Percentiles rank a stretch among this genome's conserved stretches.
Conservation (phyloP, 441 rosid genomes). For the Syzygium syzygioides region DNA sequence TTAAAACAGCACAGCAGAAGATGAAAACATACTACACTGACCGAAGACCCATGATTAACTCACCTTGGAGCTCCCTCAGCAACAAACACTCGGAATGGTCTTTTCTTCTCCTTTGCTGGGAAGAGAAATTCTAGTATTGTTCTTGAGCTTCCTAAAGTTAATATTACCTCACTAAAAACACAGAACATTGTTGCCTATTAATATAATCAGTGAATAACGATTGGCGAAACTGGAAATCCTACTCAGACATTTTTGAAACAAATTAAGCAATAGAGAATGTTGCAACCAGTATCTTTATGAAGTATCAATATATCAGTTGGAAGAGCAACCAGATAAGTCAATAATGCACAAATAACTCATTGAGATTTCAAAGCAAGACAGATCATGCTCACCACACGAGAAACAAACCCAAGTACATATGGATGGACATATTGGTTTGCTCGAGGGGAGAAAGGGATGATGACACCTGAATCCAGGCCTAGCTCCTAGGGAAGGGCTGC, state of each 20-base stretch:
- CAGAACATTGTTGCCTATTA: slow-evolving; percentile 8
- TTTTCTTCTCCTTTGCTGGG: slow-evolving; percentile 95
- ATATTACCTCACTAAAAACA: slow-evolving; percentile 84
- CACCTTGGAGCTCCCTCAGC: too few species aligned
- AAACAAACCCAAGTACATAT: neutral
- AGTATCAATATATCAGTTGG: neutral
- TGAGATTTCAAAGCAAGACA: neutral
- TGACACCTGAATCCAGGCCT: neutral
- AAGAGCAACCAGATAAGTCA: neutral
- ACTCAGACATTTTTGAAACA: neutral
- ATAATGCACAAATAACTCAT: neutral
- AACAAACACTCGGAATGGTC: slow-evolving; percentile 50
- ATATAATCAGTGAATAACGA: neutral
- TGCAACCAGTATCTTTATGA: neutral
- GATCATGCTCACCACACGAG: neutral
- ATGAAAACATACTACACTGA: neutral
- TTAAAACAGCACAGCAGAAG: too few species aligned
- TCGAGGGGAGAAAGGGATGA: neutral
- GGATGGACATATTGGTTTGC: neutral
- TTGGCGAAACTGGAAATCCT: neutral
- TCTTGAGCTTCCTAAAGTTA: slow-evolving; percentile 95
- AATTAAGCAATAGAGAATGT: neutral
- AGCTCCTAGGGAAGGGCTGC: neutral
- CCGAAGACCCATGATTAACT: neutral
- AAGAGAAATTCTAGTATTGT: slow-evolving; percentile 91